These are phyloP conservation scores for Nadsonia fulvescens DNA, from an alignment of 805 yeast species.

Conservation along the genomic window DNA sequence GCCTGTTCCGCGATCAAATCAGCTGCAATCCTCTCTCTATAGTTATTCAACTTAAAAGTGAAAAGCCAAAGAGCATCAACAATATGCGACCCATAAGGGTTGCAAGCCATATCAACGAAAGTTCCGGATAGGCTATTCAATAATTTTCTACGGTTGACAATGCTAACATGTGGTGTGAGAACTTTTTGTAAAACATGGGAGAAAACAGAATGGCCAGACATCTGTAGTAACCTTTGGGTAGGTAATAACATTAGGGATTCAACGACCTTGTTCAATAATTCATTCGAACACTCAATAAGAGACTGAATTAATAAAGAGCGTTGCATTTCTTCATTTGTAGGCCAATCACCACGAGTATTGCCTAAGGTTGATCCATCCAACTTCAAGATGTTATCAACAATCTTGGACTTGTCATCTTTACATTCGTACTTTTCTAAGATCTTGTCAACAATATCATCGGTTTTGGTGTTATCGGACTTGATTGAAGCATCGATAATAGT, in stretches of 20 bases:
- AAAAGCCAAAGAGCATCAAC: constrained; percentile 74
- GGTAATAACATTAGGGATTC: constrained; percentile 44
- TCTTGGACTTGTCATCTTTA: constrained; percentile 23
- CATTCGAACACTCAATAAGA: constrained; percentile 47
- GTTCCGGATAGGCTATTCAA: constrained; percentile 43
- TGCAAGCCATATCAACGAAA: constrained; percentile 47
- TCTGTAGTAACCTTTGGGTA: constrained; percentile 40
- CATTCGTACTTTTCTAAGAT: constrained; percentile 8
- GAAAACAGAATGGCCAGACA: constrained; percentile 80
- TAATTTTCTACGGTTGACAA: constrained; percentile 44
- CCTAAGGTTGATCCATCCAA: constrained; percentile 59
- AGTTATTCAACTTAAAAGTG: constrained; percentile 58
- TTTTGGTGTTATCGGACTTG: constrained; percentile 6
- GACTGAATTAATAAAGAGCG: constrained; percentile 58
- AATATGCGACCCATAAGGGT: constrained; percentile 82
- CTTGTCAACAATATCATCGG: constrained; percentile 7
- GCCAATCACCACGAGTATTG: constrained; percentile 66
- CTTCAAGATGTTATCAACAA: constrained; percentile 51
- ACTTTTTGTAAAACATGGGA: constrained; percentile 72
- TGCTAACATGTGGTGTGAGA: constrained; percentile 28
- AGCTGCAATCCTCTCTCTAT: constrained; percentile 71
- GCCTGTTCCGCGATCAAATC: constrained; percentile 35
- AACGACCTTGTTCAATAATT: constrained; percentile 29
- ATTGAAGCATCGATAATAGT: constrained; percentile 10
- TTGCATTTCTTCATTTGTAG: constrained; percentile 77